Base-by-base conservation (phyloP, 2,329 filamentous ascomycete species). In the Dichotomopilus funicola region DNA sequence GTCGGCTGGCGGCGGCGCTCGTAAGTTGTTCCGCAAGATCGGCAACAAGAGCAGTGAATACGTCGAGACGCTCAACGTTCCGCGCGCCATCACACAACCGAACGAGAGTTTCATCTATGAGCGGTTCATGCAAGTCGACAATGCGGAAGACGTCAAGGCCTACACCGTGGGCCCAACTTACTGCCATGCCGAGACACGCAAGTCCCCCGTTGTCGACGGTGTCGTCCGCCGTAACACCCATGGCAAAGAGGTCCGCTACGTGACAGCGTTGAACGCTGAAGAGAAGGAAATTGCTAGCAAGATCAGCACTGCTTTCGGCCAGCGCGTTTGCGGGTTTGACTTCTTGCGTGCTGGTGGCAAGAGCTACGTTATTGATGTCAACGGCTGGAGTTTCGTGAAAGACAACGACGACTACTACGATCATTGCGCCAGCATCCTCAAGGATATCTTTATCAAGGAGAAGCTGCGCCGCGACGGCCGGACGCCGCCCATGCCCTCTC, bases 311-410 rank as follows among this genome's bases (percentile, higher is more conserved):
- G 88, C 90, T 0, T 99, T 99, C 70, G 94, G 92, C 0, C 94
- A 99, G 70, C 80, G 90, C 53, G 91, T 99, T 2, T 99, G 94
- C 68, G 94, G 94, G 0, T 99, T 99, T 66, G 94, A 99, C 69
- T 78, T 99, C 58, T 77, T 99, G 55, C 86, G 95, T 34, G 90
- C 91, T 10, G 86, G 84, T 49, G 89, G 91, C 12, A 89, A 89
- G 70, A 97, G 92, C 69, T 99, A 90, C 72, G 94, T 99, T 49
- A 99, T 99, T 63, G 94, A 99, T 66, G 94, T 99, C 64, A 99
- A 99, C 70, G 94, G 94, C 10, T 99, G 95, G 95, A 97, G 92
- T 68, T 99, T 99, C 66, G 94, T 99, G 70, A 99, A 99, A 70
- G 95, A 99, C 70, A 99, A 99, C 65, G 92, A 96, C 60, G 91